Conservation (phyloP, 2,329 filamentous ascomycete species). For the Plenodomus lindquistii region DNA sequence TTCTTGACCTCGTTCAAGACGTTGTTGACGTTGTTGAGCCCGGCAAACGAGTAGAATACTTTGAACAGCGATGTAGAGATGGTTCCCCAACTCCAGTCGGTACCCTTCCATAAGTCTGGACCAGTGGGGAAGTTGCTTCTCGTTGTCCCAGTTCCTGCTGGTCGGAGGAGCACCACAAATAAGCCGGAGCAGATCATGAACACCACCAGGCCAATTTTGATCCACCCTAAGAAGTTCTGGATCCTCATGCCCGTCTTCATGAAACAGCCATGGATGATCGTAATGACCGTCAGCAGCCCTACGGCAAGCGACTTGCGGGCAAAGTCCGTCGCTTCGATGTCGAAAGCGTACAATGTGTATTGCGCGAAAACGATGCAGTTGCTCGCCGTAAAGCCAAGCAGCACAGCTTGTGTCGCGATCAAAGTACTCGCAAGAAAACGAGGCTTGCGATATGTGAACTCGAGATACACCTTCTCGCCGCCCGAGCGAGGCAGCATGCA, state of each 20-base stretch:
- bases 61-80: conserved; percentile 69
- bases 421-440: conserved; percentile 67
- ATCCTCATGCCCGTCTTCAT: conserved; percentile 42
- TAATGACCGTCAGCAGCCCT: conserved; percentile 44
- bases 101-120: conserved; percentile 64
- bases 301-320: conserved; percentile 57
- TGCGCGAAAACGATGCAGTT: conserved; percentile 73
- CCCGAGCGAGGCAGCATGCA: conserved; percentile 72
- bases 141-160: conserved; percentile 16
- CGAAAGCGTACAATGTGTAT: conserved; percentile 64
- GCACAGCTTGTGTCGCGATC: conserved; percentile 64
- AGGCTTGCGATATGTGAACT: conserved; percentile 68
- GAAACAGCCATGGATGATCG: conserved; percentile 45
- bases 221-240: conserved; percentile 47
- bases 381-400: conserved; percentile 69
- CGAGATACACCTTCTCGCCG: conserved; percentile 70
- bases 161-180: conserved; percentile 39
- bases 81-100: conserved; percentile 69
- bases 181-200: conserved; percentile 47
- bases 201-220: conserved; percentile 44
- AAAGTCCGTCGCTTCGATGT: conserved; percentile 54
- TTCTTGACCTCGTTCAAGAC: conserved; percentile 73
- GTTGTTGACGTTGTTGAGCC: conserved; percentile 69
- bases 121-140: conserved; percentile 45
- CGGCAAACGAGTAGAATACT: conserved; percentile 71